These are phyloP conservation scores for Trypanosoma theileri DNA, from an alignment of 208 protist genomes.

Conservation along the genomic window DNA sequence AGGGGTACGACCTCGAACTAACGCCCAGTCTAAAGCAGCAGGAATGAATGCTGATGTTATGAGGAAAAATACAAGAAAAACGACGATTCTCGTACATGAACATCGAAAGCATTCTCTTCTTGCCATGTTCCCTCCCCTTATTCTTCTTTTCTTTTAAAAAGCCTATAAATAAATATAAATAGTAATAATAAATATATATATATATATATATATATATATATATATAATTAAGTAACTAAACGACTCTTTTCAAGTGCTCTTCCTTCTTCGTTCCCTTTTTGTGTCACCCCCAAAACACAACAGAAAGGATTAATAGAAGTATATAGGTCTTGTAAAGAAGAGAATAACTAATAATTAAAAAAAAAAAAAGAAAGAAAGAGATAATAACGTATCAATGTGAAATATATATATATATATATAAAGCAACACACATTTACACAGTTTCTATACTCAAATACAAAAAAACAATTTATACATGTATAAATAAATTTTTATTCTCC, in stretches of 20 bases:
- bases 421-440: neutral
- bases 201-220: too few species aligned
- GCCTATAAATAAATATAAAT: too few species aligned
- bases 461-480: neutral
- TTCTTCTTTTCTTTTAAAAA: too few species aligned
- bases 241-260: too few species aligned
- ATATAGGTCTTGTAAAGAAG: too few species aligned
- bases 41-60: slow-evolving; percentile 28
- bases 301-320: neutral
- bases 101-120: neutral
- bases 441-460: neutral
- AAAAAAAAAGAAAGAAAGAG: neutral
- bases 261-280: neutral
- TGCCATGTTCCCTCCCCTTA: neutral
- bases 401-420: neutral
- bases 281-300: neutral
- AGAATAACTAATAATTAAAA: slow-evolving; percentile 6
- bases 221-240: too few species aligned
- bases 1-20: slow-evolving; percentile 43
- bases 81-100: neutral
- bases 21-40: slow-evolving; percentile 50
- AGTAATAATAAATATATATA: too few species aligned
- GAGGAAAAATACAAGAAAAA: slow-evolving; percentile 32
- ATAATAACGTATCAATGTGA: neutral
- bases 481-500: neutral